Evolutionary conservation across 2,329 filamentous ascomycete genomes (phyloP).

Genomic region (Pseudocercospora pini-densiflorae): DNA sequence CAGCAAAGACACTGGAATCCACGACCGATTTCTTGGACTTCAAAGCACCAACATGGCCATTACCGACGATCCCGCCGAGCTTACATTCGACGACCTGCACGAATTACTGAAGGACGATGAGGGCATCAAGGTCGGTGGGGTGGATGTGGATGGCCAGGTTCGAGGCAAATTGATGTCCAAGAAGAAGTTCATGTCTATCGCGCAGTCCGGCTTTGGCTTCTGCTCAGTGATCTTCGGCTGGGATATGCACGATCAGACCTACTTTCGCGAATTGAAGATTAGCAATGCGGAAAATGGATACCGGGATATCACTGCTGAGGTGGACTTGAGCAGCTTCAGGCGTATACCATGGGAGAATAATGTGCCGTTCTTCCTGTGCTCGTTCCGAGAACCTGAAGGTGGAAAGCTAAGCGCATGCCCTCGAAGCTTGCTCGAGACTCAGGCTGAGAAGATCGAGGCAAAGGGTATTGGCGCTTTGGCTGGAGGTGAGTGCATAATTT

Average conservation of each 20-base stretch:
- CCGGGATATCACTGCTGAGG: slow-evolving; percentile 79
- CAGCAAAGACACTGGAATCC: not conserved
- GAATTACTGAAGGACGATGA: slow-evolving; percentile 71
- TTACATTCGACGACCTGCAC: slow-evolving; percentile 69
- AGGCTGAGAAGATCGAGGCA: slow-evolving; percentile 68
- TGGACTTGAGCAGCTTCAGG: slow-evolving; percentile 77
- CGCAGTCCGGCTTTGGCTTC: slow-evolving; percentile 84
- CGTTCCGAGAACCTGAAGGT: slow-evolving; percentile 79
- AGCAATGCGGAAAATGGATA: slow-evolving; percentile 93
- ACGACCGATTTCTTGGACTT: not conserved
- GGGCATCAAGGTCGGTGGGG: slow-evolving; percentile 83
- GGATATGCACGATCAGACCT: slow-evolving; percentile 96
- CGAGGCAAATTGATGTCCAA: slow-evolving; percentile 92
- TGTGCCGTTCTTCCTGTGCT: slow-evolving; percentile 82
- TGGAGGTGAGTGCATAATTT: slow-evolving; percentile 65
- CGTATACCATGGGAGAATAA: slow-evolving; percentile 91
- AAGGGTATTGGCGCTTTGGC: slow-evolving; percentile 84
- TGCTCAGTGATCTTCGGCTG: slow-evolving; percentile 94
- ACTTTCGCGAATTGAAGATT: slow-evolving; percentile 81
- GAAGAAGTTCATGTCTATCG: slow-evolving; percentile 86
- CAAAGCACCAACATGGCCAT: slow-evolving; percentile 37
- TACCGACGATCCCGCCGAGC: slow-evolving; percentile 40
- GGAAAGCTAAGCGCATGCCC: slow-evolving; percentile 77
- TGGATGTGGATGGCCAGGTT: slow-evolving; percentile 85
- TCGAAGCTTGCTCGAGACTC: slow-evolving; percentile 71